Evolutionary conservation across 2,329 filamentous ascomycete species (phyloP), one percentile per base, ranked within the genome.

Genomic region (Cladosporium austrohemisphaericum): DNA sequence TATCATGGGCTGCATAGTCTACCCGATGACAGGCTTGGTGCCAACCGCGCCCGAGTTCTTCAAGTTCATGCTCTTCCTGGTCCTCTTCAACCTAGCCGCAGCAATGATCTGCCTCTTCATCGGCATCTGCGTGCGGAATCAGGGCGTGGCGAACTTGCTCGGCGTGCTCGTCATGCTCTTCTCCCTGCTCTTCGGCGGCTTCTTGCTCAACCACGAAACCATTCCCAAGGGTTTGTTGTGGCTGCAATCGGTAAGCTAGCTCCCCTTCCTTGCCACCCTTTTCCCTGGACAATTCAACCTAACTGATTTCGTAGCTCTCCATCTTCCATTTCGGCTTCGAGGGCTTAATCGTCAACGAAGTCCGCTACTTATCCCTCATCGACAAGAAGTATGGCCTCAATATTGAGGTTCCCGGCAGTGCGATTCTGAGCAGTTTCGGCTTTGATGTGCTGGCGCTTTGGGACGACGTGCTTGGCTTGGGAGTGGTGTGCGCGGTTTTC

Each of bases 301-400:
- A 3, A 69, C 50, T 26, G 47, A 26, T 14, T 4, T 9, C 46
- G 22, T 58, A 85, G 71, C 73, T 98, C 7, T 96, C 91, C 1
- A 98, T 98, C 55, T 98, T 98, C 78, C 93, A 98, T 67, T 98
- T 95, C 65, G 92, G 86, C 4, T 97, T 97, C 60, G 93, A 98
- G 74, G 87, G 88, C 2, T 79, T 98, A 11, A 95, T 97, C 55
- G 93, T 98, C 60, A 98, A 97, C 64, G 93, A 98, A 72, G 94
- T 96, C 38, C 84, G 89, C 20, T 88, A 89, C 61, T 76, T 98
- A 35, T 92, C 87, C 0, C 79, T 98, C 20, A 81, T 94, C 33
- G 93, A 98, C 67, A 85, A 93, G 68, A 94, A 97, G 70, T 96
- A 95, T 53, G 93, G 93, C 5, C 80, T 98, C 4, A 90, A 97